phyloP scores from a whole-genome alignment of 345 rosid genomes.

The Brassica napus region Da-Ae NC_063451.1:42665501-42666000 shows the following conservation, averaged over 20 bases:
- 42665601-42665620: not conserved
- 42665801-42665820: slow-evolving; percentile 78
- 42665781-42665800: slow-evolving; percentile 75
- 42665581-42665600: slow-evolving; percentile 26
- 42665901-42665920: slow-evolving; percentile 67
- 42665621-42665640: not conserved
- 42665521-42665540: not conserved
- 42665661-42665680: slow-evolving; percentile 73
- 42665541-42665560: slow-evolving; percentile 28
- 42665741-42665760: slow-evolving; percentile 82
- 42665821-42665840: slow-evolving; percentile 77
- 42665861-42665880: slow-evolving; percentile 86
- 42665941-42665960: slow-evolving; percentile 88
- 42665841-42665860: slow-evolving; percentile 86
- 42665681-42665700: slow-evolving; percentile 77
- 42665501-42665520: not conserved
- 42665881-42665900: slow-evolving; percentile 81
- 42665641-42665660: slow-evolving; percentile 1
- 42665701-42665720: slow-evolving; percentile 69
- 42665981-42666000: slow-evolving; percentile 85
- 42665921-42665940: slow-evolving; percentile 79
- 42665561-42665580: slow-evolving; percentile 28
- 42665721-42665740: slow-evolving; percentile 81
- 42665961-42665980: slow-evolving; percentile 54
- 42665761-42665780: slow-evolving; percentile 77